Evolutionary conservation across 495 filamentous ascomycete species (phyloP).

Genomic region (Neurospora terricola): DNA sequence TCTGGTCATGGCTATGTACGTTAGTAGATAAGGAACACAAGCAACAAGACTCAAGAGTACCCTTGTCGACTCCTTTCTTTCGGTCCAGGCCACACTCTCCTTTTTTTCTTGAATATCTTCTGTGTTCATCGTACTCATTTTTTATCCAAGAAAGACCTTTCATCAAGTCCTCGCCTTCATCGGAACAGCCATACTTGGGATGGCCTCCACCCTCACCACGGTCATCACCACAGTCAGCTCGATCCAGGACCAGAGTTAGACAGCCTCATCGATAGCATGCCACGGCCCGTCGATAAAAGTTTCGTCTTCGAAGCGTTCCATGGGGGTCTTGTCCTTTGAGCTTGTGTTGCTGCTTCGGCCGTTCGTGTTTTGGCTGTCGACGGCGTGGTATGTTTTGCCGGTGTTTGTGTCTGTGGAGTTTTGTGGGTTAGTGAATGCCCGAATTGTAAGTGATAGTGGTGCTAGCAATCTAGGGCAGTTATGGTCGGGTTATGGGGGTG

Average conservation of each 20-base stretch:
- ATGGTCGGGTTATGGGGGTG: fast-evolving
- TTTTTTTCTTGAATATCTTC: background rate
- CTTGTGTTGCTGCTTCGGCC: background rate
- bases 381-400: background rate
- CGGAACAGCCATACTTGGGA: background rate
- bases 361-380: background rate
- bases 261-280: background rate
- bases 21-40: background rate
- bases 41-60: no score
- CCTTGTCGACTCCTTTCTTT: background rate
- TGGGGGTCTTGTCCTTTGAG: background rate
- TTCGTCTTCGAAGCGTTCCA: background rate
- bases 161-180: background rate
- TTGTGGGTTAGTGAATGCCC: background rate
- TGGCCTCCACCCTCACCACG: background rate
- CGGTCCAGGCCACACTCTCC: background rate
- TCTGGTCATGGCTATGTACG: no score
- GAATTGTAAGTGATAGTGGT: background rate
- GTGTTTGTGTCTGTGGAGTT: background rate
- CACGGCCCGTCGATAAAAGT: background rate
- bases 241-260: background rate
- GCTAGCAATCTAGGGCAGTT: fast-evolving
- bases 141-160: background rate
- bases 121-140: background rate
- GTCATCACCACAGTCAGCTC: background rate